Conservation (phyloP, 495 filamentous ascomycete genomes). For the Hypoxylon subgilvum region DNA sequence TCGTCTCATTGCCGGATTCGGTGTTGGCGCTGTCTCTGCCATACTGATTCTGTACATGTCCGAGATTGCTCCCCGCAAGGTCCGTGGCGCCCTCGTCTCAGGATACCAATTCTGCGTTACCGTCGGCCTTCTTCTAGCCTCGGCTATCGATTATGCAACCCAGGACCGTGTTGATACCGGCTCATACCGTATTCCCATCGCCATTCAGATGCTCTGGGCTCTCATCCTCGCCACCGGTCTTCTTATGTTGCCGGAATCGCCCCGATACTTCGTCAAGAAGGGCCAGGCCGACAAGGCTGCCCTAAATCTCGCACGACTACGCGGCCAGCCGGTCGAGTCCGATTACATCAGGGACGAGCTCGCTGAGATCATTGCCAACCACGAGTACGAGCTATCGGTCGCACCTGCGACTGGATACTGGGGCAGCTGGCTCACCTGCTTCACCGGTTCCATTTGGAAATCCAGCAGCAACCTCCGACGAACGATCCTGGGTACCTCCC, state of each 20-base stretch:
- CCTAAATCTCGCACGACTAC: constrained; percentile 67
- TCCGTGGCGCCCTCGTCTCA: constrained; percentile 74
- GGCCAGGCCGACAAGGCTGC: constrained; percentile 68
- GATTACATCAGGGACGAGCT: constrained; percentile 72
- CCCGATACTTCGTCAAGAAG: constrained; percentile 80
- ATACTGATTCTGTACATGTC: constrained; percentile 81
- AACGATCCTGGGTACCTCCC: constrained; percentile 73
- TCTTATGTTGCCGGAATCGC: constrained; percentile 73
- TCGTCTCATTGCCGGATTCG: constrained; percentile 73
- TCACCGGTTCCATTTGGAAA: constrained; percentile 64
- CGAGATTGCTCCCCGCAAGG: constrained; percentile 69
- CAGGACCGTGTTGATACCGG: constrained; percentile 64
- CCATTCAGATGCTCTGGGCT: constrained; percentile 73
- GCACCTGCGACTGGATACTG: constrained; percentile 68
- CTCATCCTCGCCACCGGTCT: constrained; percentile 67
- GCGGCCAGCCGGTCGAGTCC: constrained; percentile 68
- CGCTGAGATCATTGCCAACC: constrained; percentile 80
- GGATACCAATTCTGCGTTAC: constrained; percentile 82
- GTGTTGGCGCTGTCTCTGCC: constrained; percentile 76
- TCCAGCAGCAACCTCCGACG: constrained; percentile 68
- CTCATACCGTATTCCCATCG: constrained; percentile 76
- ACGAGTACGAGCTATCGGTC: constrained; percentile 76
- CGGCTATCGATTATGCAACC: constrained; percentile 74
- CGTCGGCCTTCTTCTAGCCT: constrained; percentile 72
- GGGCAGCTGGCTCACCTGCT: constrained; percentile 70